Evolutionary conservation across 495 filamentous ascomycete genomes (phyloP), one percentile per base, ranked within the genome.

Genomic region (Astrocystis sublimbata): DNA sequence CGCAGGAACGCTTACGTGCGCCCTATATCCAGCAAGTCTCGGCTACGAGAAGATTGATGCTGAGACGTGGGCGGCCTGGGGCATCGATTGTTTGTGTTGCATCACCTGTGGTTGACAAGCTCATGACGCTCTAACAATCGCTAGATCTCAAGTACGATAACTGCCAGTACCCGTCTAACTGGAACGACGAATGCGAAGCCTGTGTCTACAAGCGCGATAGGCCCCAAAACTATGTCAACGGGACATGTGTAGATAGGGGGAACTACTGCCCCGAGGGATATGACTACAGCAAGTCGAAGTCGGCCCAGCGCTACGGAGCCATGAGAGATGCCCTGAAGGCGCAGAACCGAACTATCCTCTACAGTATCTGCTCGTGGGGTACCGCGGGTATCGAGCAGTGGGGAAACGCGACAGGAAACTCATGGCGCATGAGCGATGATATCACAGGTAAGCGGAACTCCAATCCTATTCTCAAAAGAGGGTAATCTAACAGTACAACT

Each of bases 101-200:
- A 30, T 74, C 64, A n/a, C 5, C 41, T 21, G 2, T 2, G 2
- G 9, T 6, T 43, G 3, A 3, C 3, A 36, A 0, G 2, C 17
- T 13, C 7, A 6, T 9, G 21, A 19, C 10, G 68, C 7, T 17
- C 58, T 61, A 13, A 61, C 28, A 19, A 19, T n/a, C 21, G 21
- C 78, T 65, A 56, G 76, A 73, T 36, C 73, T 88, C 33, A 90
- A 92, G 73, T 90, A 91, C 62, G 89, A 92, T 71, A 90, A 89
- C 74, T 91, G 89, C 72, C 79, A 64, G 79, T 80, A 10, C 71
- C 83, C 74, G 2, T 45, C 33, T 79, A 83, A 33, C 83, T 77
- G 26, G 73, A 74, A 26, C 62, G 74, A 61, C n/a, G 26, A 26
- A 7, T 61, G 58, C 40, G 12, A 61, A 24, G 58, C 58, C 17